Base-by-base conservation (phyloP, 2,329 filamentous ascomycete species). In the Trichoderma afroharzianum region DNA sequence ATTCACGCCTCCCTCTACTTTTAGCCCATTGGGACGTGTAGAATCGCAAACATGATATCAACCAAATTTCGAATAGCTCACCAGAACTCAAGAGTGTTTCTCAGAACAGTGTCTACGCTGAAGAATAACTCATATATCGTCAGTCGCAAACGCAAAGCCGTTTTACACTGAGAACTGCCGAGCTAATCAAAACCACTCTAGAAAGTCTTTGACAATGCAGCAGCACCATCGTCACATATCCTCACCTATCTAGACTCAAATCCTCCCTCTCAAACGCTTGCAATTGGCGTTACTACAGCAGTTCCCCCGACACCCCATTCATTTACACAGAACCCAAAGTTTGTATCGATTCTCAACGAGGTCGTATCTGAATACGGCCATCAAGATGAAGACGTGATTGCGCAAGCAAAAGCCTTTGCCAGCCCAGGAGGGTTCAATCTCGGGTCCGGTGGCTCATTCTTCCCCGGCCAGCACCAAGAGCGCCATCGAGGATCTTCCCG, bases 251-350 rank as follows among this genome's bases (percentile, higher is more conserved):
- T 92, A 71, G 84, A 88, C 47, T 87, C 85, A 50, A 80, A 83
- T 15, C 88, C 89, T 2, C 89, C 90, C 0, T 86, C 82, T 4
- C 78, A 82, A 6, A 78, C 79, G 32, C 81, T 92, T 24, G 85
- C 89, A 15, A 87, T 92, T 72, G 90, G 90, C 63, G 88, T 84
- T 2, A 87, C 88, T 0, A 87, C 86, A 6, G 76, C 81, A 18
- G 73, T 91, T n/a, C 89, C 89, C 2, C 90, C 90, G 1, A 90
- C 88, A 0, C 88, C 90, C 4, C 80, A 82, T 50, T 86, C 88
- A 26, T 90, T 92, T 76, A 81, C 79, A 26, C 86, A 88, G 76
- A 92, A 92, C 77, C 84, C 81, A 11, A 79, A 81, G 26, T 92
- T 92, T 77, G 77, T 89, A n/a, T 76, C 81, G 11, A 87, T 91